Base-by-base conservation (phyloP, 2,329 filamentous ascomycete genomes). In the Ilyonectria destructans region DNA sequence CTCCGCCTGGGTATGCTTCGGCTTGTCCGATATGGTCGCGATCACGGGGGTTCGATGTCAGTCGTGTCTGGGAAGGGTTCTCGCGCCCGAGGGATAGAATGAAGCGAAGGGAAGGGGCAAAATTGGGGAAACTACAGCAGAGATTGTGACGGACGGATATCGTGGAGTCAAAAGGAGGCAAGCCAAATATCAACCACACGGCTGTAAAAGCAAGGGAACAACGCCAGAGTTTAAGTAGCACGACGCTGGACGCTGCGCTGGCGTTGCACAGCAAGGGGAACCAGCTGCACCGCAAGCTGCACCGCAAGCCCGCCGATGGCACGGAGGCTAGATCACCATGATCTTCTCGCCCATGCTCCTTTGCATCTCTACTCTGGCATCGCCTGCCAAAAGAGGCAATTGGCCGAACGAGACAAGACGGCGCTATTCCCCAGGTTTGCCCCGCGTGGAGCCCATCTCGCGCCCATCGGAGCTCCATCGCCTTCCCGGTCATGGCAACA, bases 21-120 rank as follows among this genome's bases (percentile, higher is more conserved):
- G 67, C 76, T 83, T 83, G 72, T 82, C 80, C 67, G 80, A 80
- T 82, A 84, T 84, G 69, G 43, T 58, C 29, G 52, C 72, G 57
- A 43, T 52, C 13, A 17, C 48, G 23, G 37, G n/a, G 29, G 15
- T 29, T 19, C n/a, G 21, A 26, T n/a, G 10, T 21, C 5, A 23
- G 46, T 26, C 21, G 21, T 26, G 21, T 26, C 9, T 26, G 46
- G 15, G 35, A 37, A 37, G 35, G 17, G 26, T 49, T n/a, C n/a
- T 40, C 17, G 33, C 9, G 26, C 23, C 26, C 21, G 54, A n/a
- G 23, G n/a, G 35, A 60, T 51, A n/a, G 13, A 23, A 21, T 21
- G 15, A 40, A 31, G 19, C 21, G 26, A 48, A 23, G 43, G n/a
- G 10, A 12, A 51, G 43, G 58, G 60, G 45, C 35, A 37, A 37